Evolutionary conservation across 164 flowering plant genomes (phyloP), one percentile per base, ranked within the genome.

Genomic region (Nymphaea thermarum): DNA sequence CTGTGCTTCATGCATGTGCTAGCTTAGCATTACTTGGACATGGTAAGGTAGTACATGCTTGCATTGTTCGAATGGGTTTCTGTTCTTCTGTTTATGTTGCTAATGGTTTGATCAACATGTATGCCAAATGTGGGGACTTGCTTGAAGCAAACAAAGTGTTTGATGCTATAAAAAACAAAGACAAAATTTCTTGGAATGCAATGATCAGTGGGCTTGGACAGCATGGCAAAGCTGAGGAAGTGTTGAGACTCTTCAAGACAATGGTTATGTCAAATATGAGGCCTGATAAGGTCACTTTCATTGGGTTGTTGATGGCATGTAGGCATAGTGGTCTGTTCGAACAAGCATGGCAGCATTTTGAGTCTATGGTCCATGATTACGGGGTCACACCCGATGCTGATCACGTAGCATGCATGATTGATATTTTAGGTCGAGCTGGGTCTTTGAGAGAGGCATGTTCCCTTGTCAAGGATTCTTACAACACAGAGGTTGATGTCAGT

Each of bases 61-160:
- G 78, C 68, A 61, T 79, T 42, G 43, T 90, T 62, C 76, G 25
- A 10, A 62, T 63, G 57, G 96, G 96, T 59, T 81, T 81, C 64
- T 72, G 67, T 64, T 72, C 76, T n/a, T 68, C 77, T 71, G 68
- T 63, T 10, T 86, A 85, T 72, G 85, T 84, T 43, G 88, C 84
- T 71, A 90, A 86, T 76, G 83, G 87, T 36, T 78, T 90, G 42
- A 74, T 90, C 18, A 83, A 88, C 77, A 85, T 86, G 89, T 90
- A 88, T 71, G 84, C 87, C 6, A 85, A 86, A 74, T 84, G 88
- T 67, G 91, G 96, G 25, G 86, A 86, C 62, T 47, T 87, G 55
- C 70, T 69, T 10, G 81, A 77, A 64, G 80, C 88, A 36, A 63
- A 42, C 12, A 44, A 43, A 59, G 85, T 80, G 55, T 88, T 90